Evolutionary conservation across 306 rosid species (phyloP), one percentile per base, ranked within the genome.

Genomic region (Trichosanthes truncata): DNA sequence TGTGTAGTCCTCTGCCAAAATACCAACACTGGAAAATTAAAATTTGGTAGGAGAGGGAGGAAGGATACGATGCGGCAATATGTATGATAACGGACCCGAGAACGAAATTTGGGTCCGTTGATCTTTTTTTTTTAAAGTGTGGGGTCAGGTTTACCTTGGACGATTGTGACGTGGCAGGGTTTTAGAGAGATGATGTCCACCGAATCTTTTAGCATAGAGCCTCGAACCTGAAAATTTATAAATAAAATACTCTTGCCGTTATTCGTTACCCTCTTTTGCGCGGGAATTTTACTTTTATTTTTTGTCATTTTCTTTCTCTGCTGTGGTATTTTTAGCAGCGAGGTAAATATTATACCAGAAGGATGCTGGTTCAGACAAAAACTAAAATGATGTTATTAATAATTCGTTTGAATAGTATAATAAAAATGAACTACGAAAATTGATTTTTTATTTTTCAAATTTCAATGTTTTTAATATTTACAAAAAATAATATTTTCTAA

Each of bases 111-210:
- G 7, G 18, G 66, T 55, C 18, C 59, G 76, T 66, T 72, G 33
- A 78, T 77, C 7, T 2, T 48, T 11, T 25, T 0, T 5, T 38
- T 11, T 41, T 21, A 1, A 48, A 26, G 9, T 46, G 15, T 23
- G 57, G 31, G 21, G 65, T 35, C 17, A 10, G 48, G 51, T 65
- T 20, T 89, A 95, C 98, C 98, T 87, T 90, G 87, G 9, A 91
- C 84, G 55, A 92, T 84, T 46, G 90, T 72, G 82, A 95, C 88
- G 77, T 87, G 97, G 87, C 91, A 89, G 17, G 98, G 98, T 80
- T 95, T 95, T 68, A 95, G 90, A 0, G 97, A 84, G 60, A 88
- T 82, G 80, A 92, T 92, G 71, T 95, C 98, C 85, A 92, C 92
- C 0, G 86, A 81, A 49, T 95, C 97, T 79, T 91, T 92, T 83